These are phyloP conservation scores for Schoenoplectus tabernaemontani DNA, from an alignment of 202 grass and related monocot genomes.

Conservation along the genomic window DNA sequence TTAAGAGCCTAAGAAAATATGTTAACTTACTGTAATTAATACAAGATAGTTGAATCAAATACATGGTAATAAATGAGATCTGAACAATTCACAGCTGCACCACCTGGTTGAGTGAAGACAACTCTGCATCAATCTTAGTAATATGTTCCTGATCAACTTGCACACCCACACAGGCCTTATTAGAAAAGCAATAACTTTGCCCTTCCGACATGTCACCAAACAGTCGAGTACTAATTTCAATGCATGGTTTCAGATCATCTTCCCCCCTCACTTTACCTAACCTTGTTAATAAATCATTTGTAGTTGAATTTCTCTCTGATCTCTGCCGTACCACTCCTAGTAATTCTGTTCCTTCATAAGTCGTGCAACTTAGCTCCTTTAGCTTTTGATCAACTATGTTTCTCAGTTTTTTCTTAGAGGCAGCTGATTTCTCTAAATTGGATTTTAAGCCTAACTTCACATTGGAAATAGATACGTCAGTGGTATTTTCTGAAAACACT, in stretches of 20 bases:
- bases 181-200: slow-evolving; percentile 27
- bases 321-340: slow-evolving; percentile 27
- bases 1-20: too few relatives aligned
- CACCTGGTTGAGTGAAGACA: slow-evolving; percentile 36
- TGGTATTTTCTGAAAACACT: slow-evolving; percentile 35
- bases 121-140: slow-evolving; percentile 30
- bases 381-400: slow-evolving; percentile 55
- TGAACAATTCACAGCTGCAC: slow-evolving; percentile 37
- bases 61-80: background rate
- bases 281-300: slow-evolving; percentile 49
- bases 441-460: slow-evolving; percentile 59
- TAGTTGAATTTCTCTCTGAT: slow-evolving; percentile 28
- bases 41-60: background rate
- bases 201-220: slow-evolving; percentile 8
- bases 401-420: slow-evolving; percentile 45
- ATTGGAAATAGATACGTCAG: slow-evolving; percentile 23
- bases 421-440: slow-evolving; percentile 30
- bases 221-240: slow-evolving; percentile 27
- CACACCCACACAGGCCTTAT: slow-evolving; percentile 21
- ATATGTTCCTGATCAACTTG: slow-evolving; percentile 34
- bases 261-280: slow-evolving; percentile 43
- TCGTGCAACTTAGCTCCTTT: slow-evolving; percentile 32
- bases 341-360: slow-evolving; percentile 4
- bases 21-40: background rate
- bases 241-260: slow-evolving; percentile 59